These are phyloP conservation scores for Pontederia paniculata DNA, from an alignment of 176 grass and related monocot genomes.

Conservation along the genomic window DNA sequence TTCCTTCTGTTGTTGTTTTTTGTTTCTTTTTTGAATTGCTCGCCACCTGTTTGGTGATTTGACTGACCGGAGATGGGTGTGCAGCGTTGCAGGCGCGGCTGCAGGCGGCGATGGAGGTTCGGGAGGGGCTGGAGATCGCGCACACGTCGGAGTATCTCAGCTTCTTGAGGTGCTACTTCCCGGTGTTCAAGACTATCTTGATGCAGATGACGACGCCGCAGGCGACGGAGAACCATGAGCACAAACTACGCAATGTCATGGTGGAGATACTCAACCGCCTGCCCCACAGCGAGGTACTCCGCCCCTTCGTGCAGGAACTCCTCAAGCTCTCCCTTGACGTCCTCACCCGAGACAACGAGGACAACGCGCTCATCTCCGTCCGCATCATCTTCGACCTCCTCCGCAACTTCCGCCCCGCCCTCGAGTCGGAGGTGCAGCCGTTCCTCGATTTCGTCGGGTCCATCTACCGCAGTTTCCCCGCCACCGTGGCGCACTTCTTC, in stretches of 20 bases:
- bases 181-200: conserved; percentile 84
- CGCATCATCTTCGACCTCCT: conserved; percentile 92
- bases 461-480: conserved; percentile 75
- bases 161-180: conserved; percentile 90
- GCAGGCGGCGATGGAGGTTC: conserved; percentile 83
- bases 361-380: conserved; percentile 86
- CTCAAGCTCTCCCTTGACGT: conserved; percentile 92
- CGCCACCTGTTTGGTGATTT: background rate
- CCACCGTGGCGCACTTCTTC: conserved; percentile 72
- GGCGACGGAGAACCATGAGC: conserved; percentile 56
- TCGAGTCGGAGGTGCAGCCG: conserved; percentile 95
- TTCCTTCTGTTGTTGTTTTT: background rate
- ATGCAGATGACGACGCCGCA: conserved; percentile 54
- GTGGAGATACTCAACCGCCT: conserved; percentile 97
- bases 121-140: conserved; percentile 85
- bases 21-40: background rate
- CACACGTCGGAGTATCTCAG: conserved; percentile 95
- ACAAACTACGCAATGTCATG: conserved; percentile 91
- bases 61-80: background rate
- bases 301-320: conserved; percentile 90
- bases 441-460: conserved; percentile 83
- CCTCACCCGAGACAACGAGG: conserved; percentile 86
- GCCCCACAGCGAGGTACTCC: conserved; percentile 94
- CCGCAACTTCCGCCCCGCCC: conserved; percentile 93
- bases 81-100: conserved; percentile 68